Evolutionary conservation across 768 basidiomycete species (phyloP).

Genomic region (Boletus rubroflammeus): DNA sequence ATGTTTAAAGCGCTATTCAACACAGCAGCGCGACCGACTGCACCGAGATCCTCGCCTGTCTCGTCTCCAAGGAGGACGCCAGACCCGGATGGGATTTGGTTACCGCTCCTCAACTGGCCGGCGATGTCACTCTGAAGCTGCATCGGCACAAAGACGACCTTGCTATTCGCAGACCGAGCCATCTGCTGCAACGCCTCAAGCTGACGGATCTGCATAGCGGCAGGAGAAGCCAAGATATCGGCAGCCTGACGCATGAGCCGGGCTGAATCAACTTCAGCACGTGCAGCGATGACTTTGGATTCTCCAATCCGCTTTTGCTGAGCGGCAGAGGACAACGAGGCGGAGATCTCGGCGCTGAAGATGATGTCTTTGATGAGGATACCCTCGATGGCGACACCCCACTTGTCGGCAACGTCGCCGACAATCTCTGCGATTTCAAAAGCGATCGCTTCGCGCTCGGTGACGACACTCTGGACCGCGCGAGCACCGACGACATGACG

Average conservation of each 20-base stretch:
- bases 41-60: constrained; percentile 21
- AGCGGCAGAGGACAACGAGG: constrained; percentile 89
- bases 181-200: constrained; percentile 94
- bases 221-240: constrained; percentile 89
- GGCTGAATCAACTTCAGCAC: constrained; percentile 93
- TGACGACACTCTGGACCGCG: constrained; percentile 92
- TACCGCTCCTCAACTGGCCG: constrained; percentile 39
- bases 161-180: constrained; percentile 84
- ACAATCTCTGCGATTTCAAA: constrained; percentile 97
- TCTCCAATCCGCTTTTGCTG: constrained; percentile 98
- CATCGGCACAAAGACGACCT: constrained; percentile 95
- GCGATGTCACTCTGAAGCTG: constrained; percentile 75
- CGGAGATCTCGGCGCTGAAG: constrained; percentile 86
- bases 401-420: constrained; percentile 86
- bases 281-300: constrained; percentile 92
- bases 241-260: constrained; percentile 96
- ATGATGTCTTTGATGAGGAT: constrained; percentile 95
- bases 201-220: constrained; percentile 98
- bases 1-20: constrained; percentile 24
- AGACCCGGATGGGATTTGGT: constrained; percentile 23
- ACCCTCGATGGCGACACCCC: constrained; percentile 96
- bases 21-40: constrained; percentile 24
- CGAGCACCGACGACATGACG: constrained; percentile 97
- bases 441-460: constrained; percentile 94
- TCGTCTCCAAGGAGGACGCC: constrained; percentile 22